Conservation (phyloP, 768 basidiomycete species). For the Cystobasidium onofrii region DNA sequence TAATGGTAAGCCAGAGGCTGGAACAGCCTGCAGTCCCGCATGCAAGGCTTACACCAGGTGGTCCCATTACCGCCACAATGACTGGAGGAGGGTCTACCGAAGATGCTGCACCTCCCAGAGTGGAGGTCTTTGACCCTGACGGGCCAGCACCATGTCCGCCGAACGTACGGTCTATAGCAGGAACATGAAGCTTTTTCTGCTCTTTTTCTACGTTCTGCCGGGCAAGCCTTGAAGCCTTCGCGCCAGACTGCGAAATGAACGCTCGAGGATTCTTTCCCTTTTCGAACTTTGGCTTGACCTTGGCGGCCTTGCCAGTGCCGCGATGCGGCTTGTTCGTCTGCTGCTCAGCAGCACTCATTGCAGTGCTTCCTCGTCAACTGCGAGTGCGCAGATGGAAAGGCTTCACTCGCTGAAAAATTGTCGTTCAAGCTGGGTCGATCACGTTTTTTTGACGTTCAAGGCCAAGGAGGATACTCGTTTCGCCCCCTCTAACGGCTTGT, state of each 20-base stretch:
- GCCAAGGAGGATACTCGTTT: no score
- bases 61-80: conserved; percentile 88
- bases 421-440: not conserved
- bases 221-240: conserved; percentile 77
- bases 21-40: not conserved
- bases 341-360: conserved; percentile 50
- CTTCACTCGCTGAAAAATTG: not conserved
- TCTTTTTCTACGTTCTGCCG: conserved; percentile 84
- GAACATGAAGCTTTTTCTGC: conserved; percentile 90
- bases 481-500: not conserved
- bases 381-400: not conserved
- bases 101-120: conserved; percentile 44
- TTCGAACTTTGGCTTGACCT: conserved; percentile 61
- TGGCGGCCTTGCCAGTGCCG: conserved; percentile 64
- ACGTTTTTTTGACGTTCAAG: conserved; percentile 1
- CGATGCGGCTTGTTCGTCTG: conserved; percentile 75
- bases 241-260: conserved; percentile 61
- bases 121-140: conserved; percentile 36
- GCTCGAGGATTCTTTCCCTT: conserved; percentile 84
- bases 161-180: conserved; percentile 87
- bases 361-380: not conserved
- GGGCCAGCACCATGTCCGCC: conserved; percentile 42
- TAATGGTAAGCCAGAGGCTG: not conserved
- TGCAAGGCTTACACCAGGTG: conserved; percentile 60
- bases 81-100: conserved; percentile 75